Evolutionary conservation across 2,329 filamentous ascomycete species (phyloP).

Genomic region (Aureobasidium namibiae): DNA sequence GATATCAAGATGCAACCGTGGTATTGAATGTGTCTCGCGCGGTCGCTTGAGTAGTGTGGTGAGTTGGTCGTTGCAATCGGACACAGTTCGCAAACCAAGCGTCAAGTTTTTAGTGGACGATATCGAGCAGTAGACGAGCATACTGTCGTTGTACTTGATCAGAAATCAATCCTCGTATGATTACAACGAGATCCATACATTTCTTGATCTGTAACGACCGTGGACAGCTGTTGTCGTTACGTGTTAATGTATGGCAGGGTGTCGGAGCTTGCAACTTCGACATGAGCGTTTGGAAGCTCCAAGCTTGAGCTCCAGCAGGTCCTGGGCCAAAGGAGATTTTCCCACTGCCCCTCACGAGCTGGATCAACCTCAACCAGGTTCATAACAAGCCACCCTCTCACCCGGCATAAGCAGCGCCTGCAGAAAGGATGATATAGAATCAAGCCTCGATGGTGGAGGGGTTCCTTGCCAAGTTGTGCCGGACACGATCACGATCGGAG

Average conservation of each 20-base stretch:
- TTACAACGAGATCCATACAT: no score
- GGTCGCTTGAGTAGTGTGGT: no score
- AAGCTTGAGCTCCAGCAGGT: neutral
- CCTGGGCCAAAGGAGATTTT: no score
- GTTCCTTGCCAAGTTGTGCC: neutral
- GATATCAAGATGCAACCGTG: no score
- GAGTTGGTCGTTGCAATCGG: no score
- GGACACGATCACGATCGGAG: neutral
- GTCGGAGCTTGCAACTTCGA: neutral
- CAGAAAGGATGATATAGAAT: neutral
- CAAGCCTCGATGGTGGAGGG: neutral
- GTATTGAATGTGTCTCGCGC: no score
- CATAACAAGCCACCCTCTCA: neutral
- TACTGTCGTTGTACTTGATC: no score
- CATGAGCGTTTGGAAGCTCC: neutral
- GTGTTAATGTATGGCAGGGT: neutral
- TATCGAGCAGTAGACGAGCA: no score
- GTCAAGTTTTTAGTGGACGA: no score
- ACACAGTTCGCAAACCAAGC: no score
- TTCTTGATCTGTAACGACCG: no score
- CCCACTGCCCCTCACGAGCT: neutral
- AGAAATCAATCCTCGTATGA: no score
- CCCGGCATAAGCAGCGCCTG: neutral
- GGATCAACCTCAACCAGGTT: neutral
- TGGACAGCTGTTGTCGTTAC: neutral